These are phyloP conservation scores for Lignosus rhinocerotis DNA, from an alignment of 1,284 basidiomycete genomes.

Conservation along the genomic window DNA sequence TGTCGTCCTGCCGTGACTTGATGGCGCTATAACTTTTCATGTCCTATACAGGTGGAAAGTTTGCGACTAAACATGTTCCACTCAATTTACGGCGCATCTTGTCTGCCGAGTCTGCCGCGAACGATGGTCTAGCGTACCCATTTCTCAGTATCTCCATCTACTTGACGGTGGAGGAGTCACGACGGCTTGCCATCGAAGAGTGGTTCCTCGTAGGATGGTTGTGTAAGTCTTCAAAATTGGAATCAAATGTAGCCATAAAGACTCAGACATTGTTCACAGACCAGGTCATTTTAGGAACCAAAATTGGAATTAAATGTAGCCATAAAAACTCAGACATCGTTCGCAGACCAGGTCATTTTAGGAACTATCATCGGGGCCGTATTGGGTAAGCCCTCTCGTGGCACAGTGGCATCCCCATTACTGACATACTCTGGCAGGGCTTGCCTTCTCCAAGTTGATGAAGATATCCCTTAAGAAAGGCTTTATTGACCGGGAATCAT, in stretches of 20 bases:
- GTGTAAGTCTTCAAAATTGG: slow-evolving; percentile 48
- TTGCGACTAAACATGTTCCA: slow-evolving; percentile 88
- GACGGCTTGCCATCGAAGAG: slow-evolving; percentile 64
- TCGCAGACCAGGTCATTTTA: slow-evolving; percentile 83
- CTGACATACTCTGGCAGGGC: slow-evolving; percentile 42
- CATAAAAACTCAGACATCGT: neutral
- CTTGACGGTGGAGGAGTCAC: slow-evolving; percentile 72
- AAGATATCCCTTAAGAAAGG: slow-evolving; percentile 76
- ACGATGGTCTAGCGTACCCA: slow-evolving; percentile 89
- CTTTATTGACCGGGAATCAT: slow-evolving; percentile 90
- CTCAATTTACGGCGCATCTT: slow-evolving; percentile 81
- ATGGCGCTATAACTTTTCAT: neutral
- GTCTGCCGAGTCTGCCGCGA: slow-evolving; percentile 88
- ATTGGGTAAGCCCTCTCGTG: slow-evolving; percentile 52
- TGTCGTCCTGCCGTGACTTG: slow-evolving; percentile 1
- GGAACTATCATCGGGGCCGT: slow-evolving; percentile 79
- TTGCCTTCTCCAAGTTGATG: slow-evolving; percentile 79
- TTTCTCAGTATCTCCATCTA: slow-evolving; percentile 90
- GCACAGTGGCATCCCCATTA: too few species aligned
- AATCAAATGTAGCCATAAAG: too few species aligned
- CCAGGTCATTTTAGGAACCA: slow-evolving; percentile 87
- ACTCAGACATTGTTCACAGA: slow-evolving; percentile 45
- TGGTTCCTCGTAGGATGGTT: slow-evolving; percentile 86
- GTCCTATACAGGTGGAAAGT: slow-evolving; percentile 72
- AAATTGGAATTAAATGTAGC: too few species aligned